These are phyloP conservation scores for Lunasporangiospora selenospora DNA, from an alignment of 192 early-diverging fungal species.

Conservation along the genomic window DNA sequence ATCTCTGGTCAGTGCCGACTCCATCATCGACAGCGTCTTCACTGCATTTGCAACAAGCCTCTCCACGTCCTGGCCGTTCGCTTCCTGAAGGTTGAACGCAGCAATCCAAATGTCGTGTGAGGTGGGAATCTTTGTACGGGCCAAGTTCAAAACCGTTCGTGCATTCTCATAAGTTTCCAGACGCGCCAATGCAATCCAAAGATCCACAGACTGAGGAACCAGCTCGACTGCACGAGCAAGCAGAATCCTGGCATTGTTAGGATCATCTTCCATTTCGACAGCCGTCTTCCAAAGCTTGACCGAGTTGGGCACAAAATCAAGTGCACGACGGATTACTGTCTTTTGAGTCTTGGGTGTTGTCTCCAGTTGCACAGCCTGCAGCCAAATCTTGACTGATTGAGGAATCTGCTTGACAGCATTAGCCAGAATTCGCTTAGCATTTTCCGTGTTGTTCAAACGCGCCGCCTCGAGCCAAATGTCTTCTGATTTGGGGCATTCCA, in stretches of 20 bases:
- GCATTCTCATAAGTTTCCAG: slow-evolving; percentile 92
- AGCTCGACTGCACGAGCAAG: slow-evolving; percentile 94
- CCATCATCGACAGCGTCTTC: slow-evolving; percentile 65
- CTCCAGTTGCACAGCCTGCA: slow-evolving; percentile 87
- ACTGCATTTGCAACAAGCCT: slow-evolving; percentile 79
- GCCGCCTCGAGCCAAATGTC: slow-evolving; percentile 98
- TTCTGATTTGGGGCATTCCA: slow-evolving; percentile 92
- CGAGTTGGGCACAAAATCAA: slow-evolving; percentile 94
- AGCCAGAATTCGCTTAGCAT: slow-evolving; percentile 91
- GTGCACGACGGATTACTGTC: slow-evolving; percentile 84
- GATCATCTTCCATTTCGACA: slow-evolving; percentile 90
- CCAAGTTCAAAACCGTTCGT: slow-evolving; percentile 89
- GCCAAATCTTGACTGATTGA: slow-evolving; percentile 93
- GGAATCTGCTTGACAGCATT: slow-evolving; percentile 90
- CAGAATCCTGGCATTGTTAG: slow-evolving; percentile 89
- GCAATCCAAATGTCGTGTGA: slow-evolving; percentile 96
- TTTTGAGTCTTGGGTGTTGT: slow-evolving; percentile 76
- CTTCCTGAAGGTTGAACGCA: slow-evolving; percentile 86
- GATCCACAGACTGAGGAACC: slow-evolving; percentile 86
- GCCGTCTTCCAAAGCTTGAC: slow-evolving; percentile 93
- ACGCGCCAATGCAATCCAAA: slow-evolving; percentile 96
- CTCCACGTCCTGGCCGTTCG: slow-evolving; percentile 67
- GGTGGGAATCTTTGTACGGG: slow-evolving; percentile 82
- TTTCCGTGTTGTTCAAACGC: slow-evolving; percentile 82
- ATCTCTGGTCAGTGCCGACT: slow-evolving; percentile 77